Evolutionary conservation across 352 stramenopile species (phyloP), one percentile per base, ranked within the genome.

Genomic region (Phytophthora constricta): DNA sequence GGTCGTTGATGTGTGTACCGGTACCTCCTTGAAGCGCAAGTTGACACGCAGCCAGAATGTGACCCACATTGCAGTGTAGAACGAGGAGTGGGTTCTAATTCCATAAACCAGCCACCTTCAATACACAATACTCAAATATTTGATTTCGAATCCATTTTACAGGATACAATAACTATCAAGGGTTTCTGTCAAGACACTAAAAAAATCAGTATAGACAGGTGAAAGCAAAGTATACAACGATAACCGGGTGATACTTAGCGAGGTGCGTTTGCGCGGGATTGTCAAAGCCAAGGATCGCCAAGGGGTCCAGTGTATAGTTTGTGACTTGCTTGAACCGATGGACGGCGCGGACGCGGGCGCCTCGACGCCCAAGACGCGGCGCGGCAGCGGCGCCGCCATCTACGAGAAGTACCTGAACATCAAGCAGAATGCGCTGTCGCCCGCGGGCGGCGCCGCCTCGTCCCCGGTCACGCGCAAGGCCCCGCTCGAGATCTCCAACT

Each of bases 351-450:
- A 76, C 27, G 20, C 62, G 19, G 64, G 47, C 48, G 61, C 52
- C 22, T 66, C 42, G 41, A 53, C 67, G 55, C 13, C 42, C 39
- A 73, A 76, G 49, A 5, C 56, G 33, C 70, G 70, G 23, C 74
- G 74, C 39, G 60, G 55, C 28, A 58, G 52, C 2, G 60, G 56
- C 14, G 23, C 14, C 16, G 42, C 56, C 39, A 63, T 86, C 31
- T 86, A 86, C 53, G 79, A 87, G 49, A 49, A 74, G 59, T 87
- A 84, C 42, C 67, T 86, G 34, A 87, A 87, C 48, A 69, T 82
- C 19, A 87, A 87, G 65, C 65, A 76, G 31, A 70, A 72, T 26
- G 46, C 48, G n/a, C 19, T 73, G 27, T 2, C 46, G 3, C 48
- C 58, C 1, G 34, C 69, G 42, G 41, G 64, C 25, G 59, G 23